Percentiles rank a stretch among this genome's conserved stretches.
These are phyloP conservation scores for Albizia julibrissin DNA, from an alignment of 306 rosid genomes.

Conservation along the genomic window DNA sequence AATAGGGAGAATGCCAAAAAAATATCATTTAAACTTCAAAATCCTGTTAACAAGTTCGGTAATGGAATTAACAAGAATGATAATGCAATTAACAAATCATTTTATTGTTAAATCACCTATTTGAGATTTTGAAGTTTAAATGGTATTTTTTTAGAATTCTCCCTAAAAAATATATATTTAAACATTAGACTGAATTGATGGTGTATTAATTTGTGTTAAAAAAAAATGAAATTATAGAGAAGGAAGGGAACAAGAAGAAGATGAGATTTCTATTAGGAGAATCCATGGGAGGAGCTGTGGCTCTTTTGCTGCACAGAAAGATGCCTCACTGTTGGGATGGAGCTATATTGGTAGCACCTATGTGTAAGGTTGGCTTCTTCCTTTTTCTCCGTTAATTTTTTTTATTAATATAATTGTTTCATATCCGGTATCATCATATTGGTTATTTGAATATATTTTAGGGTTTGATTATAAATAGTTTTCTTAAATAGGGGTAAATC, in stretches of 20 bases:
- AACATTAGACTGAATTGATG: no score
- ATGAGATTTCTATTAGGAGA: constrained; percentile 83
- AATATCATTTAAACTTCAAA: no score
- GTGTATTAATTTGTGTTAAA: not conserved
- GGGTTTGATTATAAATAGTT: not conserved
- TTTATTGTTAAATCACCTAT: no score
- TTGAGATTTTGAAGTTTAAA: no score
- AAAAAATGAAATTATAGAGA: constrained; percentile 42
- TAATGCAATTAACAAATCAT: no score
- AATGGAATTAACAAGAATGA: no score
- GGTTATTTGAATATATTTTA: no score
- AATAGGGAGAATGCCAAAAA: no score
- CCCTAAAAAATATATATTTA: no score
- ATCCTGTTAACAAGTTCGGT: no score
- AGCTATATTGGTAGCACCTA: constrained; percentile 87
- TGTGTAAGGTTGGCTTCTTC: constrained; percentile 74
- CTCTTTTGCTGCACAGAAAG: constrained; percentile 64
- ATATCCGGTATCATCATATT: not conserved
- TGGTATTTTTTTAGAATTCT: no score
- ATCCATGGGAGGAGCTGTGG: constrained; percentile 97
- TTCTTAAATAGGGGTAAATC: not conserved
- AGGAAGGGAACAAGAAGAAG: constrained; percentile 53
- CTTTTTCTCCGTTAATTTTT: no score
- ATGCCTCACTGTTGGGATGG: constrained; percentile 85
- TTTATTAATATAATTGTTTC: not conserved